phyloP scores from a whole-genome alignment of 1,284 basidiomycete species.

The Volvariella surrecta region DNA sequence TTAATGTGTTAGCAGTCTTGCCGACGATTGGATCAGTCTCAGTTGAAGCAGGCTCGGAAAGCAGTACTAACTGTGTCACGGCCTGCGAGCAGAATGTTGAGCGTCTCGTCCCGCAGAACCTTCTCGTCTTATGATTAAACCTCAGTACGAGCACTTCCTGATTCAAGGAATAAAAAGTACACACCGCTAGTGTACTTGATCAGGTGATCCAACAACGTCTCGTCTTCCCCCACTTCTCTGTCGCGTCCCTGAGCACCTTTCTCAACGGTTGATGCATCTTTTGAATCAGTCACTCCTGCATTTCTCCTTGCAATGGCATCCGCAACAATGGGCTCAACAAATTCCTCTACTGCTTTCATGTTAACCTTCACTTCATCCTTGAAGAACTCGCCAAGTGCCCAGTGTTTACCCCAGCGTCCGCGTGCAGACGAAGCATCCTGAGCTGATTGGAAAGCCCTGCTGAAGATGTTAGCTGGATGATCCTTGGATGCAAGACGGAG shows the following conservation, averaged over 20 bases:
- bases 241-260: constrained; percentile 9
- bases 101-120: constrained; percentile 19
- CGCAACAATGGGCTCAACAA: constrained; percentile 27
- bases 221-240: constrained; percentile 23
- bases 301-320: constrained; percentile 22
- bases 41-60: constrained; percentile 6
- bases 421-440: constrained; percentile 20
- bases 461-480: constrained; percentile 22
- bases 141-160: not conserved
- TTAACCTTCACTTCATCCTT: constrained; percentile 22
- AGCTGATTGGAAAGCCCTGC: constrained; percentile 22
- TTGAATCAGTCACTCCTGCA: constrained; percentile 8
- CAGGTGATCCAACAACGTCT: constrained; percentile 32
- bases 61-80: constrained; percentile 25
- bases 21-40: constrained; percentile 1
- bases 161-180: constrained; percentile 3
- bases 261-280: constrained; percentile 7
- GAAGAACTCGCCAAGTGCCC: constrained; percentile 30
- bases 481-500: constrained; percentile 9
- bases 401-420: constrained; percentile 19
- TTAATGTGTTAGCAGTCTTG: constrained; percentile 21
- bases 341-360: constrained; percentile 23
- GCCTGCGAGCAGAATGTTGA: constrained; percentile 32
- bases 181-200: constrained; percentile 25
- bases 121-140: constrained; percentile 18